These are phyloP conservation scores for Perkinsus olseni DNA, from an alignment of 169 alveolate species.

Conservation along the genomic window DNA sequence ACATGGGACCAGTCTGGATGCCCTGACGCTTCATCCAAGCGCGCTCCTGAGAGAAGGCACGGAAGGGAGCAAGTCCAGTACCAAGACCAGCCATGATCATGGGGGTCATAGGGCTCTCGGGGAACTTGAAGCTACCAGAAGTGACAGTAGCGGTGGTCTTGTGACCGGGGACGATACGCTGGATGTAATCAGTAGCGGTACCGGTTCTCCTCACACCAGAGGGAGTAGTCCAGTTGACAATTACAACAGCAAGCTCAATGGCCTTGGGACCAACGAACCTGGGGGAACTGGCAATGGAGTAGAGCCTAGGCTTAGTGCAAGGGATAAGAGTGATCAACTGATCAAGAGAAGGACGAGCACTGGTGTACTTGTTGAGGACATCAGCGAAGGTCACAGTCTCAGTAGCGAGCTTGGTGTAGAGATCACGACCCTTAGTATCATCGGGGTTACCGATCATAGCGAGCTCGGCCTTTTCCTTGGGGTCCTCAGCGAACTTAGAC, in stretches of 20 bases:
- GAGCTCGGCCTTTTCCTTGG: conserved; percentile 29
- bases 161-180: not conserved
- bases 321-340: conserved; percentile 33
- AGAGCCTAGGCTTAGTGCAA: conserved; percentile 26
- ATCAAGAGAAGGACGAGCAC: conserved; percentile 22
- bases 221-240: conserved; percentile 9
- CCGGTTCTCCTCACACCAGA: not conserved
- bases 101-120: conserved; percentile 38
- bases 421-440: conserved; percentile 14
- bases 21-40: conserved; percentile 25
- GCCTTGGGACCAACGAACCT: conserved; percentile 17
- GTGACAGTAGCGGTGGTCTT: not conserved
- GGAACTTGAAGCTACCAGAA: conserved; percentile 42
- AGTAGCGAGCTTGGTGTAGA: conserved; percentile 7
- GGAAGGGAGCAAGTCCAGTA: conserved; percentile 56
- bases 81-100: conserved; percentile 55
- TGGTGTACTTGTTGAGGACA: conserved; percentile 20
- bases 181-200: not conserved
- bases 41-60: conserved; percentile 49
- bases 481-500: conserved; percentile 18
- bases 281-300: conserved; percentile 34
- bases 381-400: conserved; percentile 34
- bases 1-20: conserved; percentile 38
- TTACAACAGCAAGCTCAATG: not conserved
- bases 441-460: conserved; percentile 15